Conservation (phyloP, 805 yeast species). For the Schizosaccharomyces japonicus region DNA sequence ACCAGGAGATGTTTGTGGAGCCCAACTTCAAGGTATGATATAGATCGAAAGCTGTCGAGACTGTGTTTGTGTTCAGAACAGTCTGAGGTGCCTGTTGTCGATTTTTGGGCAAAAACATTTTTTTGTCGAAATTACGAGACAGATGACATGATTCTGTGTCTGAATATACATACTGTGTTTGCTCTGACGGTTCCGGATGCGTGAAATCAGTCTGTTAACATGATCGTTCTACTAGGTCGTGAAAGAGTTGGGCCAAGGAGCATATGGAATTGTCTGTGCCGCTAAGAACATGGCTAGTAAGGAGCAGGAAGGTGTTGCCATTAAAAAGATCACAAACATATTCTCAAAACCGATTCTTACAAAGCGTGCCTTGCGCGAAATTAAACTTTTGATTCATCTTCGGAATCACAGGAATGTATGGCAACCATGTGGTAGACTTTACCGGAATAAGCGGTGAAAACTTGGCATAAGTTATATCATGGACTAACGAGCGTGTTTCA, state of each 20-base stretch:
- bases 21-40: slow-evolving; percentile 1
- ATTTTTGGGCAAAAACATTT: no score
- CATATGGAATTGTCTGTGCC: slow-evolving; percentile 89
- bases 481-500: no score
- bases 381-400: slow-evolving; percentile 74
- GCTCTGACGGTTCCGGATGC: no score
- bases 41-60: not conserved
- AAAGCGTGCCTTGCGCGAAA: slow-evolving; percentile 74
- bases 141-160: no score
- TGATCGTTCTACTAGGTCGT: no score
- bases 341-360: slow-evolving; percentile 77
- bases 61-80: no score
- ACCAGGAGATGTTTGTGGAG: slow-evolving; percentile 1
- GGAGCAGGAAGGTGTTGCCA: slow-evolving; percentile 40
- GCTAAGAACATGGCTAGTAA: slow-evolving; percentile 35
- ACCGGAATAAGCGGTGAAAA: no score
- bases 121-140: no score
- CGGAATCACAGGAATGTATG: slow-evolving; percentile 49
- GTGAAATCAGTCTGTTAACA: no score
- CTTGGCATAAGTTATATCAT: no score
- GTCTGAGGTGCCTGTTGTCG: no score
- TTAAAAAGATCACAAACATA: slow-evolving; percentile 85
- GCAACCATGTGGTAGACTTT: not conserved
- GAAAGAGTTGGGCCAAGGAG: slow-evolving; percentile 91
- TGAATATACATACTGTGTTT: no score